A percentile compares a stretch with the other conserved stretches of the same genome.
Evolutionary conservation across 176 grass and related monocot genomes (phyloP).

Genomic region (bread wheat (Triticum aestivum)): IWGSC_CS_RefSeq_v2.1 NC_057807.1:350857476-350857975

Average conservation of each 20-base stretch:
- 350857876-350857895: too few species aligned
- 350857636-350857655: not conserved
- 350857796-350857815: too few species aligned
- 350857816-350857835: too few species aligned
- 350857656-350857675: not conserved
- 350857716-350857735: too few species aligned
- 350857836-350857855: not conserved
- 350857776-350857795: too few species aligned
- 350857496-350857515: not conserved
- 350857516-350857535: not conserved
- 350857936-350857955: too few species aligned
- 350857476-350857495: not conserved
- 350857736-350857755: not conserved
- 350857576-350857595: not conserved
- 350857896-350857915: too few species aligned
- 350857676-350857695: not conserved
- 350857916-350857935: too few species aligned
- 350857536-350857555: not conserved
- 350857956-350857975: too few species aligned
- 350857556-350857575: not conserved
- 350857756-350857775: not conserved
- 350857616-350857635: not conserved
- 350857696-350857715: not conserved
- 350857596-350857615: not conserved
- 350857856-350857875: not conserved